A percentile compares a stretch with the other conserved stretches of the same genome.
Evolutionary conservation across 441 rosid genomes (phyloP).

Genomic region (Adansonia gregorii): DNA sequence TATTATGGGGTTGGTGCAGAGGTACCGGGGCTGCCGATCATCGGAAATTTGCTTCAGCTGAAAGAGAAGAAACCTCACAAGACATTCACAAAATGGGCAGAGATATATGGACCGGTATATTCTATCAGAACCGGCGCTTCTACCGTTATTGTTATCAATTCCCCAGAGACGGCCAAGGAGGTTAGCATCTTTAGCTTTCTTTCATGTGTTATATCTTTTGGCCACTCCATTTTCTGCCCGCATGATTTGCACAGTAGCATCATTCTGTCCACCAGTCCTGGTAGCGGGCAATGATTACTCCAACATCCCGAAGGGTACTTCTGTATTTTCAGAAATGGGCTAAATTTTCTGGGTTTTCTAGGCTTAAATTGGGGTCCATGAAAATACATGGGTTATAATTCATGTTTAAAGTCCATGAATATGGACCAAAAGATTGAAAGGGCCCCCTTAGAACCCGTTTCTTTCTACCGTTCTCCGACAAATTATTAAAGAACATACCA

Average conservation of each 20-base stretch:
- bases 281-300: neutral
- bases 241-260: neutral
- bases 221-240: neutral
- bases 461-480: too few relatives aligned
- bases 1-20: constrained; percentile 46
- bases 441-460: too few relatives aligned
- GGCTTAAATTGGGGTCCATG: neutral
- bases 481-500: too few relatives aligned
- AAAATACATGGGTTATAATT: neutral
- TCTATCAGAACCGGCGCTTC: constrained; percentile 77
- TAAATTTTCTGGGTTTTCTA: neutral
- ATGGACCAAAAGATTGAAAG: neutral
- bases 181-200: constrained; percentile 31
- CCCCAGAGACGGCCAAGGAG: constrained; percentile 77
- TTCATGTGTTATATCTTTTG: neutral
- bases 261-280: neutral
- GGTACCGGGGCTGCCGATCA: constrained; percentile 71
- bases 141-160: constrained; percentile 67
- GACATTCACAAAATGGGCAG: constrained; percentile 85
- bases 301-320: neutral
- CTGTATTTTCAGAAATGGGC: neutral
- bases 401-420: neutral
- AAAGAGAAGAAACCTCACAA: constrained; percentile 90
- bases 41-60: constrained; percentile 82
- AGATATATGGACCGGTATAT: constrained; percentile 77